Percentiles rank a stretch among this genome's conserved stretches.
These are phyloP conservation scores for Trametes polyzona DNA, from an alignment of 1,284 basidiomycete genomes.

Conservation along the genomic window DNA sequence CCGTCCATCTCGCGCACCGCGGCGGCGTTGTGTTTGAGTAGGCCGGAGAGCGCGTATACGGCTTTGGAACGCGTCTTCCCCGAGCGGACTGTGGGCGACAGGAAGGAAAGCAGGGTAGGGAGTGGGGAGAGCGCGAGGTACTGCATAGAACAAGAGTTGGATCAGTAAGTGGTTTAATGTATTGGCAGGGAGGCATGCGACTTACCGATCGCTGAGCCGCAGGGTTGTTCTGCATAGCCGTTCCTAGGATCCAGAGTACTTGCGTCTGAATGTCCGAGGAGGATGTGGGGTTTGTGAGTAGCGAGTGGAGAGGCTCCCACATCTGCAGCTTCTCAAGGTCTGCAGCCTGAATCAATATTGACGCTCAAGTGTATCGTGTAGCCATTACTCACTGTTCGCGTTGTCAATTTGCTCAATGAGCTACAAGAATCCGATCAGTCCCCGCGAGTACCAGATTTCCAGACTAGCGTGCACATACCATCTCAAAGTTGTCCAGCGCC, in stretches of 20 bases:
- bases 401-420: slow-evolving; percentile 95
- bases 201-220: slow-evolving; percentile 85
- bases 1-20: slow-evolving; percentile 67
- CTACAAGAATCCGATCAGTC: slow-evolving; percentile 42
- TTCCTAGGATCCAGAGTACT: slow-evolving; percentile 91
- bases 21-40: slow-evolving; percentile 81
- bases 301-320: slow-evolving; percentile 81
- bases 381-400: slow-evolving; percentile 83
- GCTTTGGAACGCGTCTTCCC: slow-evolving; percentile 76
- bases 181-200: slow-evolving; percentile 20
- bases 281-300: slow-evolving; percentile 61
- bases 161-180: not conserved
- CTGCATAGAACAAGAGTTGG: slow-evolving; percentile 44
- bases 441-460: too few species aligned
- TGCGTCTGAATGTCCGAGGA: slow-evolving; percentile 72
- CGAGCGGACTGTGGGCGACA: slow-evolving; percentile 55
- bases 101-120: slow-evolving; percentile 64
- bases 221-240: slow-evolving; percentile 95
- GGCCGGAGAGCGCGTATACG: slow-evolving; percentile 84
- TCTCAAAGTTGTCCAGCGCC: slow-evolving; percentile 94
- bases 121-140: slow-evolving; percentile 77
- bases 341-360: too few species aligned
- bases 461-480: slow-evolving; percentile 57
- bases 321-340: slow-evolving; percentile 85
- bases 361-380: too few species aligned